Evolutionary conservation across 306 rosid species (phyloP).

Genomic region (Parietaria judaica): DNA sequence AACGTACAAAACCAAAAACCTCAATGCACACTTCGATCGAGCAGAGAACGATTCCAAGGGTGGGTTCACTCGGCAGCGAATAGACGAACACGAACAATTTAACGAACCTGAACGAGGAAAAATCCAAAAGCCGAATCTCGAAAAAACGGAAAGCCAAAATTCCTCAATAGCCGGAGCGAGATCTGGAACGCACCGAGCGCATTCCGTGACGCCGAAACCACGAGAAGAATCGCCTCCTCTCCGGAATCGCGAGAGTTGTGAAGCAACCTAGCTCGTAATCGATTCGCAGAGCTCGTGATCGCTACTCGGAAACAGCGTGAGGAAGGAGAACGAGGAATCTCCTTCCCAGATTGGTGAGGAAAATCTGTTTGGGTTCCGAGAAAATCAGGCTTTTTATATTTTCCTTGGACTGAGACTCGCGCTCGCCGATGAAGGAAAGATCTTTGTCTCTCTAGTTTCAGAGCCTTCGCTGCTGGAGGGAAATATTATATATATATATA

Average conservation of each 20-base stretch:
- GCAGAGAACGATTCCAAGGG: no score
- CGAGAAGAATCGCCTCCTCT: constrained; percentile 7
- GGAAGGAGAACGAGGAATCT: neutral
- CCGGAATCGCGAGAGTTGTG: neutral
- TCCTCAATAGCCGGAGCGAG: constrained; percentile 31
- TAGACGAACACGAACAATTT: no score
- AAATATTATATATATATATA: constrained; percentile 1
- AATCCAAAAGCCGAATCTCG: neutral
- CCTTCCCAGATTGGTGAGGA: neutral
- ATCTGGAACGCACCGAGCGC: constrained; percentile 34
- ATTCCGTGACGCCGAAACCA: constrained; percentile 20
- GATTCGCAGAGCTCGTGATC: constrained; percentile 11
- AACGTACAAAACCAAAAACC: neutral
- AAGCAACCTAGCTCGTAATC: constrained; percentile 2
- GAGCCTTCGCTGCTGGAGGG: constrained; percentile 2
- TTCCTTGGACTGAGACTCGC: neutral
- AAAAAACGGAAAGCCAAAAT: neutral
- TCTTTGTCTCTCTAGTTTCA: neutral
- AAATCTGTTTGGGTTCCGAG: constrained; percentile 1
- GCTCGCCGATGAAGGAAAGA: neutral
- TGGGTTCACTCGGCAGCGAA: no score
- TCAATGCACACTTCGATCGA: constrained; percentile 4
- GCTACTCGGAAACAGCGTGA: neutral
- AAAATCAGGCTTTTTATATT: neutral
- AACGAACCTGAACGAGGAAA: constrained; percentile 7